These are phyloP conservation scores for Aquilaria agallochum DNA, from an alignment of 441 rosid genomes.

Conservation along the genomic window DNA sequence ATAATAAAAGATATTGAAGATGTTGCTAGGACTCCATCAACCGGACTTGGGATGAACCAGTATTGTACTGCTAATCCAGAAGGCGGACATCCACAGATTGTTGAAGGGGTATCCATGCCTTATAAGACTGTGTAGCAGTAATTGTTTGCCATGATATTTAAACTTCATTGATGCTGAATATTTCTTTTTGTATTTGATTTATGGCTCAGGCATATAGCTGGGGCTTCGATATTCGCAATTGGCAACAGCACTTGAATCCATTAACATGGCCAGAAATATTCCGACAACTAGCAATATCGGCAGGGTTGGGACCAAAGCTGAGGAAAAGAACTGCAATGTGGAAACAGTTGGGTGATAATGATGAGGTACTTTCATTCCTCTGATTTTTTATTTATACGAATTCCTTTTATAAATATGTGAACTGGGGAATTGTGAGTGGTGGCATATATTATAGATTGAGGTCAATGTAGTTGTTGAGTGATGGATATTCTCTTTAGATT, in stretches of 20 bases:
- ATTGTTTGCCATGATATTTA: constrained; percentile 1
- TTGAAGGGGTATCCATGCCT: constrained; percentile 80
- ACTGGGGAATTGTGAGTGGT: too few species aligned
- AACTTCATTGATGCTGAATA: constrained; percentile 18
- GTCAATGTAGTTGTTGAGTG: too few species aligned
- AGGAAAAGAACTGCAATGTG: constrained; percentile 49
- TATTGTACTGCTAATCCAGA: constrained; percentile 82
- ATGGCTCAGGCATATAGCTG: constrained; percentile 80
- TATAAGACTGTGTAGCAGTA: background rate
- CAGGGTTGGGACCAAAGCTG: constrained; percentile 88
- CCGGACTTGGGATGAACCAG: constrained; percentile 80
- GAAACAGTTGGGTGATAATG: constrained; percentile 44
- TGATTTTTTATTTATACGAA: background rate
- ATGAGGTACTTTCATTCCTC: constrained; percentile 45
- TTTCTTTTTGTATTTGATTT: constrained; percentile 14
- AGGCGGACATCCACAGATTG: constrained; percentile 95
- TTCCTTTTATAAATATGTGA: too few species aligned
- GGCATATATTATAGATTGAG: too few species aligned
- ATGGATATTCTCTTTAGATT: too few species aligned
- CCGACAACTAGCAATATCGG: constrained; percentile 83
- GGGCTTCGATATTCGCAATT: constrained; percentile 97
- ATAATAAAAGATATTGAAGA: constrained; percentile 93
- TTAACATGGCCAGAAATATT: constrained; percentile 97
- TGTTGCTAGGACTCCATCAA: constrained; percentile 87
- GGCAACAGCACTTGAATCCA: constrained; percentile 87